These are phyloP conservation scores for Aspergillus sergii DNA, from an alignment of 2,329 filamentous ascomycete species.

Conservation along the genomic window DNA sequence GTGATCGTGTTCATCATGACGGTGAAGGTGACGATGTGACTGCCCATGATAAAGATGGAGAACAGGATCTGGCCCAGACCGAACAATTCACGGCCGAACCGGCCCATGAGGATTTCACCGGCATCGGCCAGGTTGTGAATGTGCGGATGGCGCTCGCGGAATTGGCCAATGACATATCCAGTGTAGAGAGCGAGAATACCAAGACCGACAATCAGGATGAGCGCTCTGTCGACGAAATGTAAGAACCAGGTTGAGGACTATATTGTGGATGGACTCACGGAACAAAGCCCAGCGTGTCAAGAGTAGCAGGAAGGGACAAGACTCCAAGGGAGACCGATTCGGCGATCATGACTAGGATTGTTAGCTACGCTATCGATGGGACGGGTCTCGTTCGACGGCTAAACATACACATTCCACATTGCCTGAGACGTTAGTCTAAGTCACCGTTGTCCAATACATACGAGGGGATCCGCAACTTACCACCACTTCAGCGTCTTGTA, in stretches of 20 bases:
- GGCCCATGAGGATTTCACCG: conserved; percentile 63
- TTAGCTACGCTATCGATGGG: not conserved
- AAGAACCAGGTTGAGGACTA: not conserved
- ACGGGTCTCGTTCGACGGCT: not conserved
- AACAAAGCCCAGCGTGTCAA: conserved; percentile 55
- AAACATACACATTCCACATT: conserved; percentile 39
- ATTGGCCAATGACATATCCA: conserved; percentile 61
- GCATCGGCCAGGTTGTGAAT: conserved; percentile 70
- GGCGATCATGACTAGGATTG: conserved; percentile 52
- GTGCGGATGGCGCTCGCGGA: conserved; percentile 59
- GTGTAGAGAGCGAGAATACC: conserved; percentile 61
- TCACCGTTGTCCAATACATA: not conserved
- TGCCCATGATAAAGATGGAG: conserved; percentile 69
- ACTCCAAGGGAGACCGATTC: conserved; percentile 60
- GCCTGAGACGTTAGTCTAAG: conserved; percentile 41
- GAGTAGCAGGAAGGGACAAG: conserved; percentile 56
- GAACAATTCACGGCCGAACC: conserved; percentile 63
- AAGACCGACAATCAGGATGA: conserved; percentile 58
- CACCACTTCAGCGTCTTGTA: conserved; percentile 52
- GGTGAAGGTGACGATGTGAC: conserved; percentile 70
- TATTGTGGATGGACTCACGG: conserved; percentile 36
- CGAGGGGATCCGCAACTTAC: conserved; percentile 11
- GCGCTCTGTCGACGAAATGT: conserved; percentile 37
- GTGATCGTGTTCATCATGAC: conserved; percentile 69
- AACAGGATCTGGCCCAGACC: conserved; percentile 65